Conservation (phyloP, 225 moss, liverwort and hornwort genomes). For the Asterella californica region DNA sequence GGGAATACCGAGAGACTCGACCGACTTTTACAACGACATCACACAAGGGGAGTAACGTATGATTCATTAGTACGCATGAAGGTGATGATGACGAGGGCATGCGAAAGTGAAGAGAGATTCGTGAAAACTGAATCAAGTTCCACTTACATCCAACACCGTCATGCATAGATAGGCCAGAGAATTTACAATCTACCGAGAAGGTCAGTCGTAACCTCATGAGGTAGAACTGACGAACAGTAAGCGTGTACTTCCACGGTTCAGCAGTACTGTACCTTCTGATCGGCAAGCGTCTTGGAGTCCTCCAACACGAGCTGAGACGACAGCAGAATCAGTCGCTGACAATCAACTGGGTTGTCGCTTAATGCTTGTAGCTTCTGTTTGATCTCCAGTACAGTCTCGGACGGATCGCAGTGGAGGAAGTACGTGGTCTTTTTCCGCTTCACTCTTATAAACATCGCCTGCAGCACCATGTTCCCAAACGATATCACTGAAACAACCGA, state of each 20-base stretch:
- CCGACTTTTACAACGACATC: background rate
- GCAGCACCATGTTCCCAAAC: slow-evolving; percentile 5
- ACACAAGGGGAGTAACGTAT: background rate
- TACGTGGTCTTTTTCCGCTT: slow-evolving; percentile 94
- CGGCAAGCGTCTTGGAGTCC: slow-evolving; percentile 80
- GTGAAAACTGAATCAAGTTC: background rate
- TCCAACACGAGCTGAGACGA: slow-evolving; percentile 64
- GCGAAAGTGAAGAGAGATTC: background rate
- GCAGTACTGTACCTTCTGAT: slow-evolving; percentile 67
- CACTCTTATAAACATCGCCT: slow-evolving; percentile 98
- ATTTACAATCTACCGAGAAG: background rate
- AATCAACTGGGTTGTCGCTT: slow-evolving; percentile 85
- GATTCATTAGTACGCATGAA: background rate
- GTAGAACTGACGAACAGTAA: background rate
- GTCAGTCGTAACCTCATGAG: background rate
- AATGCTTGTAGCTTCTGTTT: slow-evolving; percentile 87
- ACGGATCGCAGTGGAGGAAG: slow-evolving; percentile 92
- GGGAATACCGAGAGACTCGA: background rate
- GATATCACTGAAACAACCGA: background rate
- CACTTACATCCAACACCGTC: background rate
- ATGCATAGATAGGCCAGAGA: background rate
- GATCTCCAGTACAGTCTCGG: slow-evolving; percentile 81
- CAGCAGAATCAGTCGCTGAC: slow-evolving; percentile 83
- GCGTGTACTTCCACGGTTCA: background rate
- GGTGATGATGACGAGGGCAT: background rate